Conservation (phyloP, 805 yeast genomes). For the Candida montana region DNA sequence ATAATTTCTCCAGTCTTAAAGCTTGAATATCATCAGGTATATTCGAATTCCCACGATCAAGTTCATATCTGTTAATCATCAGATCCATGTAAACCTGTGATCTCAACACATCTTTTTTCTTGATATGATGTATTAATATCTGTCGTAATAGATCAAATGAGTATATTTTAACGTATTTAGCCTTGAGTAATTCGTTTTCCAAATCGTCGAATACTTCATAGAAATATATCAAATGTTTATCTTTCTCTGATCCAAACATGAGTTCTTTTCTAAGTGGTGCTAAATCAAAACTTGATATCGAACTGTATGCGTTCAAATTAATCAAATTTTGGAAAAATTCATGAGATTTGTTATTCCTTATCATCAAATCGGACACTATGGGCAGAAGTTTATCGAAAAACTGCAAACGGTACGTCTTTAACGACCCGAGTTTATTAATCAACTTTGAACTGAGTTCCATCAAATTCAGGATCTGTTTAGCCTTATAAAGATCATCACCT, state of each 20-base stretch:
- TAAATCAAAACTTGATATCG: background rate
- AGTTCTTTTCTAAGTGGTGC: slow-evolving; percentile 5
- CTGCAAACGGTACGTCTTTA: background rate
- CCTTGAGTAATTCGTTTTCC: background rate
- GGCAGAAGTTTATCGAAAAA: background rate
- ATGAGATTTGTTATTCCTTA: background rate
- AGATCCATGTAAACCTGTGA: slow-evolving; percentile 12
- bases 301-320: background rate
- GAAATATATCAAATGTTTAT: slow-evolving; percentile 7
- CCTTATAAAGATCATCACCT: background rate
- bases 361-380: background rate
- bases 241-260: slow-evolving; percentile 4
- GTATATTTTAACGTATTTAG: slow-evolving; percentile 10
- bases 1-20: slow-evolving; percentile 5
- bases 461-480: background rate
- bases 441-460: background rate
- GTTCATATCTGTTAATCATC: slow-evolving; percentile 5
- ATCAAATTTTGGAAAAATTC: slow-evolving; percentile 2
- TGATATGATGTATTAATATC: slow-evolving; percentile 7
- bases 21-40: background rate
- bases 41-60: background rate
- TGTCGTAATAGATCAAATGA: slow-evolving; percentile 12
- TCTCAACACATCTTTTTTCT: slow-evolving; percentile 1
- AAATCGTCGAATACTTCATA: slow-evolving; percentile 6
- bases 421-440: background rate